Base-by-base conservation (phyloP, 768 basidiomycete species). In the Lentinus tigrinus region DNA sequence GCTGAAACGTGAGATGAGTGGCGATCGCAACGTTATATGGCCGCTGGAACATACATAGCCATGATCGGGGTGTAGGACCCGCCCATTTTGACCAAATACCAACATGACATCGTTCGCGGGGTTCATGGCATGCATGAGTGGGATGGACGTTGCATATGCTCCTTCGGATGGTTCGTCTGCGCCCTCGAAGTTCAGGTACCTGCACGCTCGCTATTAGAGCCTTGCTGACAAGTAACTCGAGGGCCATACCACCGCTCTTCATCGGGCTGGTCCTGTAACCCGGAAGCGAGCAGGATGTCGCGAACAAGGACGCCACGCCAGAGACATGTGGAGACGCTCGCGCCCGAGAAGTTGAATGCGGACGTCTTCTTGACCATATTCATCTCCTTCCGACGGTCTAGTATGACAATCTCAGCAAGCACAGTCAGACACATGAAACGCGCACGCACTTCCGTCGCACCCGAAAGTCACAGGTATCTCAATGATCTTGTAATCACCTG, bases 21-120 rank as follows among this genome's bases (percentile, higher is more conserved):
- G 40, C 38, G n/a, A 3, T 21, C 21, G 31, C 28, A 27, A 39
- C n/a, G n/a, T 16, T n/a, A 10, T 21, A 9, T 9, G 27, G 9
- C 19, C 1, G 26, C 7, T 8, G 23, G 14, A 16, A 53, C 61
- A 13, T 21, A 65, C 64, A 38, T 65, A 65, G 14, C 65, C 65
- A 50, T 66, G 65, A 38, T 66, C 65, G 0, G 65, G 65, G 43
- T 66, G 65, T 14, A 66, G 40, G 0, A 66, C 63, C 2, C 65
- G 57, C 5, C 61, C 63, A 31, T 66, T 66, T 50, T 58, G 53
- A 3, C 63, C 65, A 26, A 62, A 66, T 0, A 56, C 65, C 2
- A 66, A 53, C 48, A 66, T 55, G 27, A 63, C 60, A 31, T 66
- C 65, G 54, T 66, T 62, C 26, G 54, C 53, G 6, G 49, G 36